Base-by-base conservation (phyloP, 345 rosid species). In the Rhodamnia rubescens region DNA sequence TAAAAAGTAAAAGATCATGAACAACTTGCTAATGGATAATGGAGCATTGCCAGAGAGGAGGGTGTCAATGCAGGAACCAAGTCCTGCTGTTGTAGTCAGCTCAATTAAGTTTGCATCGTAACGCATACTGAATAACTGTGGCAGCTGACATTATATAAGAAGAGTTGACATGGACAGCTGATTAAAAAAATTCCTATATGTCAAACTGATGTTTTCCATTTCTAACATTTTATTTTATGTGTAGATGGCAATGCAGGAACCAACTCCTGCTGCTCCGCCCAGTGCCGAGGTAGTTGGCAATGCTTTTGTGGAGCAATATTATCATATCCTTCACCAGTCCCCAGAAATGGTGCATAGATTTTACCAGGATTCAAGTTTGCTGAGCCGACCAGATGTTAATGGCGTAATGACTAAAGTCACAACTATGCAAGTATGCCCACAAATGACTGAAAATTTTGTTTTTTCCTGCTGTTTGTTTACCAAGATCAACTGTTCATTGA, bases 261-360 rank as follows among this genome's bases (percentile, higher is more conserved):
- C 91, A 40, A 88, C 85, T 90, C 85, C 86, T 83, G 85, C 81
- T 16, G 24, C 58, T 75, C 27, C 84, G 84, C 93, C 89, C 75
- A 88, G 85, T 87, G 93, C 93, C 40, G 91, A 89, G 85, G 89
- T 91, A 54, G 92, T 93, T 84, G 97, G 95, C 87, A 92, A 93
- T 90, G 95, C 94, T 53, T 94, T 94, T 85, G 95, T 92, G 83
- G 92, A 89, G 88, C 97, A 93, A 83, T 94, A 94, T 90, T 94
- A 94, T 87, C 92, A 90, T 81, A 91, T 91, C 85, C 97, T 94
- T 89, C 97, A 91, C 83, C 91, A 90, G n/a, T 91, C 93, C 4
- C 95, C 97, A 0, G 89, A 59, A 49, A 22, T 89, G 88, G 95
- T 91, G 82, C 91, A 90, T 86, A 91, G 92, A 51, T 94, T 94